Conservation (phyloP, 1,139 yeast genomes). For the Kurtzmaniella quercitrusa region DNA sequence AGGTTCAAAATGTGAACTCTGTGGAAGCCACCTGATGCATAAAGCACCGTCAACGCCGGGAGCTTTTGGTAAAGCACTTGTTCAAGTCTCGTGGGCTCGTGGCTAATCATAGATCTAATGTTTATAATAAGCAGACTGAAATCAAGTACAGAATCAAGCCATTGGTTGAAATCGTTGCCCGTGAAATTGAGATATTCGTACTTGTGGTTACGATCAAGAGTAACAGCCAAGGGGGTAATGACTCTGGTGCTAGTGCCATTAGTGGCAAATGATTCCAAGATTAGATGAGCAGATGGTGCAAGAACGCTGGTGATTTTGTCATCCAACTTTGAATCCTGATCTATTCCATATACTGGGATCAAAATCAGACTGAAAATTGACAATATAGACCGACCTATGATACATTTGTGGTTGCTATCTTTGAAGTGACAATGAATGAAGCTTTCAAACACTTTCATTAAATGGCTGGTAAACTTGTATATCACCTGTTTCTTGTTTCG, state of each 20-base stretch:
- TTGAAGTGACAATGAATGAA: conserved; percentile 67
- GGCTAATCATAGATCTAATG: conserved; percentile 48
- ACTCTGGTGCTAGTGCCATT: conserved; percentile 36
- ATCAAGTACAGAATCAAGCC: conserved; percentile 40
- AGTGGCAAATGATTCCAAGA: conserved; percentile 28
- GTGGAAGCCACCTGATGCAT: conserved; percentile 44
- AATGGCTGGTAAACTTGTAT: conserved; percentile 51
- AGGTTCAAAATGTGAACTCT: conserved; percentile 54
- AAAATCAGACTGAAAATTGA: conserved; percentile 55
- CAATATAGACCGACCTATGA: conserved; percentile 57
- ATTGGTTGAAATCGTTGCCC: conserved; percentile 20
- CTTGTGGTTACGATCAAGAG: neutral
- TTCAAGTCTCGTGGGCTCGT: conserved; percentile 64
- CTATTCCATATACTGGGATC: conserved; percentile 54
- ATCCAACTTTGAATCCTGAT: conserved; percentile 32
- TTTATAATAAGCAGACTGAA: conserved; percentile 45
- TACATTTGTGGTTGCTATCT: conserved; percentile 52
- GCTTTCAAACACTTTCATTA: conserved; percentile 68
- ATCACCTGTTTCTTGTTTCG: conserved; percentile 53
- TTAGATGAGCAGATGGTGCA: conserved; percentile 43
- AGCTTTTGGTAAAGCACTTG: conserved; percentile 50
- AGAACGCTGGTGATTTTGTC: conserved; percentile 48
- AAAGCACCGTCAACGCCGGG: conserved; percentile 57
- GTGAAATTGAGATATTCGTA: neutral
- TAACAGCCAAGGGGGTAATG: conserved; percentile 47